These are phyloP conservation scores for Sphagnum fallax DNA, from an alignment of 228 moss, liverwort and hornwort species.

Conservation along the genomic window DNA sequence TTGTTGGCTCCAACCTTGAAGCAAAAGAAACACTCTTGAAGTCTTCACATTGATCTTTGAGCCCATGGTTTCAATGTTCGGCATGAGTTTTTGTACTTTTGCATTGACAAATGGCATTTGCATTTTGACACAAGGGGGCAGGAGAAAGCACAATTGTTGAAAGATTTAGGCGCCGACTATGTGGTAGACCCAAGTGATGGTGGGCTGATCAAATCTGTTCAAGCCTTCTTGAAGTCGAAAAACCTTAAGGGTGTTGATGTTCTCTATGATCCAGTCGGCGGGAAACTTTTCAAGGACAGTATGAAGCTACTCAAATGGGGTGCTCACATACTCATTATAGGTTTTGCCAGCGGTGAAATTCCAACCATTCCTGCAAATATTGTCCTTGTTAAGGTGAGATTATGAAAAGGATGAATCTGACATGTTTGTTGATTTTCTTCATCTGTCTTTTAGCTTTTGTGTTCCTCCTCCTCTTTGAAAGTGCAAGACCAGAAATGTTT, in stretches of 20 bases:
- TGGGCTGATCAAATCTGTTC: slow-evolving; percentile 58
- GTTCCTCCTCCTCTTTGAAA: not conserved
- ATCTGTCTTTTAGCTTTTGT: not conserved
- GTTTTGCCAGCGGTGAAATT: slow-evolving; percentile 89
- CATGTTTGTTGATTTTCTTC: no score
- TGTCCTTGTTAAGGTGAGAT: slow-evolving; percentile 76
- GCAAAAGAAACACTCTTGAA: no score
- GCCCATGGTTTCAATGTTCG: no score
- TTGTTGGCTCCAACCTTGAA: not conserved
- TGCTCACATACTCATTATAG: slow-evolving; percentile 80
- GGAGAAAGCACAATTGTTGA: slow-evolving; percentile 70
- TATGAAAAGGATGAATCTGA: not conserved
- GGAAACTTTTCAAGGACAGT: slow-evolving; percentile 84
- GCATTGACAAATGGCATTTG: no score
- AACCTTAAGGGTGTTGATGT: slow-evolving; percentile 77
- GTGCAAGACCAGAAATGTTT: not conserved
- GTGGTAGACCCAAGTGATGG: slow-evolving; percentile 73
- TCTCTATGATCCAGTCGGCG: slow-evolving; percentile 94
- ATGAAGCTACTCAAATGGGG: slow-evolving; percentile 87
- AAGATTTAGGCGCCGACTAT: slow-evolving; percentile 71
- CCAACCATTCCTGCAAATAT: slow-evolving; percentile 82
- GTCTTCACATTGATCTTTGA: no score
- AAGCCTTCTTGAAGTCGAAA: slow-evolving; percentile 64
- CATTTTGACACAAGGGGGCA: slow-evolving; percentile 38
- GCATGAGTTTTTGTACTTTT: no score